Conservation (phyloP, 345 rosid genomes). For the Linum trigynum region DNA sequence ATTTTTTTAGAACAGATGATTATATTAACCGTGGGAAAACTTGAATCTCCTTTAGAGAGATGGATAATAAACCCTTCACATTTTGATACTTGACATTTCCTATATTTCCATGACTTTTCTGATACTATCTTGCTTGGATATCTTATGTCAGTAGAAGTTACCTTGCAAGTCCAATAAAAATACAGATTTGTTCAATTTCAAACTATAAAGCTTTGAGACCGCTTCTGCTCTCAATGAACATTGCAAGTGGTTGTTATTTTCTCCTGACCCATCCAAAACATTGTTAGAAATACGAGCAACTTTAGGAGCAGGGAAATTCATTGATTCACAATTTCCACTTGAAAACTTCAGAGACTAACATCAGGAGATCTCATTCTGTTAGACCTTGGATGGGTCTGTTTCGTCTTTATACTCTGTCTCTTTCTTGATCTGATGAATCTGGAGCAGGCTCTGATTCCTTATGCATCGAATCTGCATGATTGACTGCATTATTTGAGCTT, state of each 20-base stretch:
- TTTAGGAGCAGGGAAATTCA: too few relatives aligned
- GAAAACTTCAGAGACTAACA: not conserved
- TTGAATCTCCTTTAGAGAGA: conserved; percentile 5
- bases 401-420: conserved; percentile 22
- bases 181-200: not conserved
- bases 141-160: not conserved
- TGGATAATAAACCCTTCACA: conserved; percentile 6
- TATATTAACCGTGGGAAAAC: not conserved
- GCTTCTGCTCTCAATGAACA: too few relatives aligned
- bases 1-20: conserved; percentile 11
- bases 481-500: conserved; percentile 6
- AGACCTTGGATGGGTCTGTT: conserved; percentile 29
- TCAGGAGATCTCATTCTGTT: conserved; percentile 4
- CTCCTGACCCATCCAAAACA: not conserved
- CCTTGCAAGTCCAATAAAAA: not conserved
- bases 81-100: conserved; percentile 4
- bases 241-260: too few relatives aligned
- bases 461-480: conserved; percentile 12
- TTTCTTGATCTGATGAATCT: conserved; percentile 17
- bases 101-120: conserved; percentile 10
- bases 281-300: not conserved
- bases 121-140: conserved; percentile 2
- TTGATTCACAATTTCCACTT: too few relatives aligned
- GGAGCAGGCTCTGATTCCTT: conserved; percentile 14
- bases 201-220: not conserved